A percentile compares a stretch with the other conserved stretches of the same genome.
phyloP scores from a whole-genome alignment of 495 filamentous ascomycete species.

The Penicillium goetzii region DNA sequence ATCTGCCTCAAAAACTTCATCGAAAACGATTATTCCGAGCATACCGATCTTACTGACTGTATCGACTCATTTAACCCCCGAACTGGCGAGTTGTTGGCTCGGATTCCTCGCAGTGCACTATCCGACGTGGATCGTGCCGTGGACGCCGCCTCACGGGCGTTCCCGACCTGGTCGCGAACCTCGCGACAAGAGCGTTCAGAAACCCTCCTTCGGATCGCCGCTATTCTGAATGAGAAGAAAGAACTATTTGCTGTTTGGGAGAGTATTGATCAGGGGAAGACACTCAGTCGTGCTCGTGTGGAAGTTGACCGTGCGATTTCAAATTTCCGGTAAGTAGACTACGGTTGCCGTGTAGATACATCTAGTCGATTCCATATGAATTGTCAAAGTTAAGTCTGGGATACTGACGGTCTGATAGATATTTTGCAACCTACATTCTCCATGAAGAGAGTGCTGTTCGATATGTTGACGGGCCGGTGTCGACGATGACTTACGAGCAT shows the following conservation, averaged over 20 bases:
- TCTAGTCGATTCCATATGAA: too few relatives aligned
- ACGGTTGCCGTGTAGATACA: neutral
- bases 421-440: neutral
- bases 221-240: neutral
- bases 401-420: neutral
- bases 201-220: neutral
- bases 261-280: neutral
- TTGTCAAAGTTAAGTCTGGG: too few relatives aligned
- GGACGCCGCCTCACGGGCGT: neutral
- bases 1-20: neutral
- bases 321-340: neutral
- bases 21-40: neutral
- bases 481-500: neutral
- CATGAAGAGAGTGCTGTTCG: neutral
- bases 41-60: neutral
- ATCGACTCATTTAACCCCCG: neutral
- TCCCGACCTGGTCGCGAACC: neutral
- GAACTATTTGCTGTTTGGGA: neutral
- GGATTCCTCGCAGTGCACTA: neutral
- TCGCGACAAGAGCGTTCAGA: neutral
- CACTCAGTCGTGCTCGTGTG: neutral
- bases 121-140: neutral
- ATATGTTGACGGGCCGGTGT: neutral
- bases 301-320: neutral
- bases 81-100: neutral